These are phyloP conservation scores for Botrytis medusae DNA, from an alignment of 2,329 filamentous ascomycete genomes.

Conservation along the genomic window DNA sequence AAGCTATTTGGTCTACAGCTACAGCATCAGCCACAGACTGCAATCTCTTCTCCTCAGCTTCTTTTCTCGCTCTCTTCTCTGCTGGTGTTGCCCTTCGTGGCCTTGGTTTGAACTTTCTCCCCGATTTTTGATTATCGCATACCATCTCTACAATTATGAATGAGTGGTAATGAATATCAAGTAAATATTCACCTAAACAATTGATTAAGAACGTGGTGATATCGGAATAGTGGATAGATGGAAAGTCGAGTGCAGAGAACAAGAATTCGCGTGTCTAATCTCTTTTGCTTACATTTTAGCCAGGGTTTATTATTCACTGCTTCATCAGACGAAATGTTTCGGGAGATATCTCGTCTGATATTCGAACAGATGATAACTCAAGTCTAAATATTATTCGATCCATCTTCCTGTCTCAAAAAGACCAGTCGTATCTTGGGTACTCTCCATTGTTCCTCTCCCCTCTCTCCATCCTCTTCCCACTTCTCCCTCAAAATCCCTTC, in stretches of 20 bases:
- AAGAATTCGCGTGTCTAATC: not conserved
- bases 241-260: too few relatives aligned
- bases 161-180: fast-evolving
- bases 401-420: not conserved
- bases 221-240: too few relatives aligned
- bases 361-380: not conserved
- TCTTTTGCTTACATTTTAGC: not conserved
- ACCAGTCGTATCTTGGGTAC: not conserved
- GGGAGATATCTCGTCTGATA: not conserved
- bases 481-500: not conserved
- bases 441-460: not conserved
- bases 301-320: fast-evolving
- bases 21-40: not conserved
- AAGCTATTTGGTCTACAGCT: too few relatives aligned
- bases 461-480: not conserved
- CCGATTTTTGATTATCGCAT: not conserved
- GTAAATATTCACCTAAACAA: too few relatives aligned
- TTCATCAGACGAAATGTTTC: not conserved
- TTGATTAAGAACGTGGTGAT: too few relatives aligned
- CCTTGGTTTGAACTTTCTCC: not conserved
- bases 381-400: not conserved
- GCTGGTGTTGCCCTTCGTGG: not conserved
- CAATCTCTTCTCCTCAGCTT: not conserved
- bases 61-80: not conserved
- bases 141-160: not conserved